phyloP scores from a whole-genome alignment of 306 rosid species.

The Phaseolus lunatus region DNA sequence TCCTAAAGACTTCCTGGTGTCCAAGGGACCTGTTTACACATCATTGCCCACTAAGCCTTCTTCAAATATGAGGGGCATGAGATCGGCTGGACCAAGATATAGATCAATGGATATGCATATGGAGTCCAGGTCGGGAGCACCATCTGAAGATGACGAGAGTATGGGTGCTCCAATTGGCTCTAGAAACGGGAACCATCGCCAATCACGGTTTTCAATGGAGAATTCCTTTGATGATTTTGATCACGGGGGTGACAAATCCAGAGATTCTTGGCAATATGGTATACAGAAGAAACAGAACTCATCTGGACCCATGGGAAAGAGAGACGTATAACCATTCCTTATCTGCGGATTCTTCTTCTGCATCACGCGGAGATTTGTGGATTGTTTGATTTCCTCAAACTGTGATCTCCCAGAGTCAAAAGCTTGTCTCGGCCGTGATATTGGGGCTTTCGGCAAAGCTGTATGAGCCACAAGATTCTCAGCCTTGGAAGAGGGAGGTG shows the following conservation, averaged over 20 bases:
- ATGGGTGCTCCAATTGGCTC: conserved; percentile 48
- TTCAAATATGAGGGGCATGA: conserved; percentile 71
- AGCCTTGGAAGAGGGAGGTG: conserved; percentile 42
- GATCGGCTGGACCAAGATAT: conserved; percentile 80
- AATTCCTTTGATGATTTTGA: conserved; percentile 74
- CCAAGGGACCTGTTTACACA: conserved; percentile 63
- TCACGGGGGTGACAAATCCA: conserved; percentile 67
- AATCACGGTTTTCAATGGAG: conserved; percentile 59
- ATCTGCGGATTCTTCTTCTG: conserved; percentile 48
- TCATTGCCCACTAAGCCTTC: conserved; percentile 71
- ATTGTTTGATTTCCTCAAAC: conserved; percentile 29
- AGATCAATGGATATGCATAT: conserved; percentile 76
- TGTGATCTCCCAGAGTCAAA: conserved; percentile 43
- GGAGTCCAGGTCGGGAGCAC: conserved; percentile 79
- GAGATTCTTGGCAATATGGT: conserved; percentile 85
- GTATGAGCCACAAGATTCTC: conserved; percentile 33
- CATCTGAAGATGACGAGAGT: conserved; percentile 87
- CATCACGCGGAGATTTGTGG: conserved; percentile 39
- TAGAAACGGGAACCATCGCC: conserved; percentile 79
- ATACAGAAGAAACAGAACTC: conserved; percentile 75
- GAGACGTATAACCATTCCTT: conserved; percentile 61
- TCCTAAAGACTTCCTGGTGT: conserved; percentile 80
- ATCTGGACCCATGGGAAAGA: conserved; percentile 71
- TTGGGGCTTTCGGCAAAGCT: conserved; percentile 44
- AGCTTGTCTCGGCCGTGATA: conserved; percentile 24